Conservation (phyloP, 305 asterid genomes). For the Solanum aculeatissimum region DNA sequence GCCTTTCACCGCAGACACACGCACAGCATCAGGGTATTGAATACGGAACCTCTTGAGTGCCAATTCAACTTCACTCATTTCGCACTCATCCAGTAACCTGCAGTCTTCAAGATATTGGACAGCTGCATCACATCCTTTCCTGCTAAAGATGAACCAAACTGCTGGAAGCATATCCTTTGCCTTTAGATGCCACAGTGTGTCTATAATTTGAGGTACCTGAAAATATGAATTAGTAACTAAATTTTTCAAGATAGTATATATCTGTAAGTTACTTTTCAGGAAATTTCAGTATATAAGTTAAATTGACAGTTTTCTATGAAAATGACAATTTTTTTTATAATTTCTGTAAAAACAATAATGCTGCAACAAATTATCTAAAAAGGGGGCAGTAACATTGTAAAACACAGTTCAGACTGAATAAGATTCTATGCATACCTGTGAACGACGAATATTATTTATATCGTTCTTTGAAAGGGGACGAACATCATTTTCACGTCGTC, state of each 20-base stretch:
- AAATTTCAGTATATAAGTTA: background rate
- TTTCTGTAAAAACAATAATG: background rate
- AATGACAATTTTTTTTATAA: background rate
- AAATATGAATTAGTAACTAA: constrained; percentile 3
- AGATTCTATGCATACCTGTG: constrained; percentile 48
- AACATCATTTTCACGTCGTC: constrained; percentile 44
- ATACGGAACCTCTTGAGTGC: constrained; percentile 79
- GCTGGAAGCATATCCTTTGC: constrained; percentile 94
- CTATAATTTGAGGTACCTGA: constrained; percentile 91
- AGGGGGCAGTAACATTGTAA: background rate
- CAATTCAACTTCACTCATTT: constrained; percentile 80
- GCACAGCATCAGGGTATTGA: constrained; percentile 88
- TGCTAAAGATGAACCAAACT: constrained; percentile 97
- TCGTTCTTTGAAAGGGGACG: constrained; percentile 61
- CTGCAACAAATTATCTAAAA: background rate
- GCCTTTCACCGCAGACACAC: constrained; percentile 85
- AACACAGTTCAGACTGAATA: background rate
- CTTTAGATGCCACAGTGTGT: constrained; percentile 83
- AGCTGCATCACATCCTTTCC: constrained; percentile 99
- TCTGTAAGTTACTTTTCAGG: background rate
- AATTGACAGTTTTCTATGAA: background rate
- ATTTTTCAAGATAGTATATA: background rate
- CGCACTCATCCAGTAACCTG: constrained; percentile 77
- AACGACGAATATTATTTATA: constrained; percentile 53
- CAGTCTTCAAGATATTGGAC: constrained; percentile 85